Conservation (phyloP, 768 basidiomycete species). For the Candolleomyces eurysporus region DNA sequence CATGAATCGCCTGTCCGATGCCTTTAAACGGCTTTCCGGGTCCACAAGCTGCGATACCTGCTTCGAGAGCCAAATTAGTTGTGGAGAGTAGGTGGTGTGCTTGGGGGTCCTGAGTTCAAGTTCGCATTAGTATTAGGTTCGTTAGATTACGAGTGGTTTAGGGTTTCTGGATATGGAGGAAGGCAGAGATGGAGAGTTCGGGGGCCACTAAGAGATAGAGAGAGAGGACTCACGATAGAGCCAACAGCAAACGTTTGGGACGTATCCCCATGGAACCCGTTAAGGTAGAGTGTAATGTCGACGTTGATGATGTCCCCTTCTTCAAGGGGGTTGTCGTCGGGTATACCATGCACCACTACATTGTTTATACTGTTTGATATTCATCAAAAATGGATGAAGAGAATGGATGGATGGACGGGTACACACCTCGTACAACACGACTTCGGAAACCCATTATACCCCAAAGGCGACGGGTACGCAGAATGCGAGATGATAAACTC, state of each 20-base stretch:
- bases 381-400: conserved; percentile 24
- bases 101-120: conserved; percentile 55
- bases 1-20: conserved; percentile 73
- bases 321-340: conserved; percentile 80
- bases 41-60: conserved; percentile 72
- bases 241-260: conserved; percentile 83
- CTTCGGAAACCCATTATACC: conserved; percentile 71
- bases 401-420: not conserved
- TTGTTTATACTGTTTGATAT: conserved; percentile 78
- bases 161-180: no score
- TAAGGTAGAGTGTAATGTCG: conserved; percentile 81
- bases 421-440: conserved; percentile 70
- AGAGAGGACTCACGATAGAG: conserved; percentile 51
- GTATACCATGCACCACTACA: conserved; percentile 84
- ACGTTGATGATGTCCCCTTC: conserved; percentile 87
- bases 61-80: conserved; percentile 62
- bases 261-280: conserved; percentile 89
- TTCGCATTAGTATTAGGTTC: no score
- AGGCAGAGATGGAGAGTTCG: no score
- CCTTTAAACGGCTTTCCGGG: conserved; percentile 65
- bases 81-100: conserved; percentile 64
- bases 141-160: no score
- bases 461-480: conserved; percentile 87
- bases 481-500: conserved; percentile 61
- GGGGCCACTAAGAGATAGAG: not conserved